Conservation (phyloP, 176 grass and related monocot genomes). For the bread wheat (Triticum aestivum) region IWGSC_CS_RefSeq_v2.1 NC_057814.1:16349605-16350104, state of each 20-base stretch:
- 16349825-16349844: not conserved
- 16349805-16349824: not conserved
- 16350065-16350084: conserved; percentile 73
- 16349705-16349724: not conserved
- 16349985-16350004: conserved; percentile 90
- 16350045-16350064: conserved; percentile 67
- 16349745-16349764: not conserved
- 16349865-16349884: not conserved
- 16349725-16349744: not conserved
- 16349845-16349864: conserved; percentile 4
- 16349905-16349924: conserved; percentile 95
- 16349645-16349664: conserved; percentile 4
- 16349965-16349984: conserved; percentile 98
- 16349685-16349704: not conserved
- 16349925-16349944: conserved; percentile 97
- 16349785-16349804: not conserved
- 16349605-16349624: not conserved
- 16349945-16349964: conserved; percentile 85
- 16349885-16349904: conserved; percentile 33
- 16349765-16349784: not conserved
- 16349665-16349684: not conserved
- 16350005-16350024: conserved; percentile 75
- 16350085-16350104: conserved; percentile 11
- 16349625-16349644: not conserved
- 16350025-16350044: conserved; percentile 74